Evolutionary conservation across 371 early-diverging fungal species (phyloP).

Genomic region (Batkoa obscura): DNA sequence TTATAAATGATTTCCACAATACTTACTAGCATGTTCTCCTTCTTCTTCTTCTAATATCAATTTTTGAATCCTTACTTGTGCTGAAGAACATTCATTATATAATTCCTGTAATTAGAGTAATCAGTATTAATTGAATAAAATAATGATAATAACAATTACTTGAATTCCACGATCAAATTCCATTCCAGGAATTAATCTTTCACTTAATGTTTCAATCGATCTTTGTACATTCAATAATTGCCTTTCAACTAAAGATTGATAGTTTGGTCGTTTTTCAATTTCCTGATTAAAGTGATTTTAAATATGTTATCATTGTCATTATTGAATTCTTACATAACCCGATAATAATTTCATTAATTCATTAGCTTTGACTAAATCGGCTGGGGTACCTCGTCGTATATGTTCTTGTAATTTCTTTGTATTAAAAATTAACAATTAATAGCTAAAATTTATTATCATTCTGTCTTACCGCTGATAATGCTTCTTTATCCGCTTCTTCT

Average conservation of each 20-base stretch:
- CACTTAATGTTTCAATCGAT: not conserved
- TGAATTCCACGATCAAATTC: not conserved
- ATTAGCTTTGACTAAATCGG: conserved; percentile 85
- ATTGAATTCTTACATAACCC: conserved; percentile 38
- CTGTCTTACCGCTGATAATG: conserved; percentile 37
- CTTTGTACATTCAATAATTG: not conserved
- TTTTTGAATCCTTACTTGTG: conserved; percentile 3
- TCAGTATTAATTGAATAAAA: too few species aligned
- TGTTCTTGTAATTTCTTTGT: conserved; percentile 77
- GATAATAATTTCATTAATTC: conserved; percentile 89
- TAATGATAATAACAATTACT: not conserved
- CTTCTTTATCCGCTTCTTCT: conserved; percentile 78
- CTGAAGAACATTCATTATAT: conserved; percentile 6
- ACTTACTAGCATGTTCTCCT: not conserved
- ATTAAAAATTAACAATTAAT: too few species aligned
- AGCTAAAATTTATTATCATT: too few species aligned
- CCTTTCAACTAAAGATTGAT: not conserved
- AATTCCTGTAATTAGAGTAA: not conserved
- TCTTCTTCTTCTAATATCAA: conserved; percentile 6
- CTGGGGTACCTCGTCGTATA: conserved; percentile 77
- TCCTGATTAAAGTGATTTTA: not conserved
- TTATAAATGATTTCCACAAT: too few species aligned
- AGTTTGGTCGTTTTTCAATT: conserved; percentile 8
- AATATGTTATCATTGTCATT: too few species aligned
- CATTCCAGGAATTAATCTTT: conserved; percentile 1